Base-by-base conservation (phyloP, 495 filamentous ascomycete species). In the Tuber magnatum region DNA sequence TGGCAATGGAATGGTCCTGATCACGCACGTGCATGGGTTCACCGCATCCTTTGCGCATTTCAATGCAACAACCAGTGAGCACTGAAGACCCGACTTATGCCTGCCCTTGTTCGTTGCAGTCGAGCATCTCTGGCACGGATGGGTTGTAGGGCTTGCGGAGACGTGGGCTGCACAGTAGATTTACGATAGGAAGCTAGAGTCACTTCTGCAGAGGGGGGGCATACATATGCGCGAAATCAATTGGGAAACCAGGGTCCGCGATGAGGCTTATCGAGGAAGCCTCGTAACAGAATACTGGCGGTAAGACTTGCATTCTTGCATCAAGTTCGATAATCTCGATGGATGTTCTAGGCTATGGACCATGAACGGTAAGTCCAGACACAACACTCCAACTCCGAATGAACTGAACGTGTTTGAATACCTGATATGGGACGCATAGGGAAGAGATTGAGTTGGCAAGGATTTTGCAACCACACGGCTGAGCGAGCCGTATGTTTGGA, bases 241-340 rank as follows among this genome's bases (percentile, higher is more conserved):
- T 65, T 65, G 28, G 56, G 14, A 65, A 32, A 65, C 56, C 28
- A 20, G 10, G 51, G 28, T 35, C 56, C 1, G 18, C 14, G 16
- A 68, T 78, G 75, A 73, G 70, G 70, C 74, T 77, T 70, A 70
- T 18, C 40, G 65, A 43, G 41, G 35, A 28, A 68, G 72, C 75
- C 74, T 68, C 76, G 51, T 43, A 73, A 70, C 71, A 32, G 44
- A 70, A 42, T 32, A 46, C 65, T 71, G 65, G 65, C 43, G 74
- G 76, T 76, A 76, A 76, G 76, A 73, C 73, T 39, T 71, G 40
- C 76, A 46, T 75, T 32, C 75, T 71, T 76, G 70, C 61, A 71
- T 70, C 76, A 68, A 16, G 65, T 74, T 61, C 69, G 72, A 79
- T 75, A 79, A 69, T 78, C 69, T 72, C 22, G 56, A 69, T 78